A percentile compares a stretch with the other conserved stretches of the same genome.
These are phyloP conservation scores for Aristolochia californica DNA, from an alignment of 164 flowering plant genomes.

Conservation along the genomic window DNA sequence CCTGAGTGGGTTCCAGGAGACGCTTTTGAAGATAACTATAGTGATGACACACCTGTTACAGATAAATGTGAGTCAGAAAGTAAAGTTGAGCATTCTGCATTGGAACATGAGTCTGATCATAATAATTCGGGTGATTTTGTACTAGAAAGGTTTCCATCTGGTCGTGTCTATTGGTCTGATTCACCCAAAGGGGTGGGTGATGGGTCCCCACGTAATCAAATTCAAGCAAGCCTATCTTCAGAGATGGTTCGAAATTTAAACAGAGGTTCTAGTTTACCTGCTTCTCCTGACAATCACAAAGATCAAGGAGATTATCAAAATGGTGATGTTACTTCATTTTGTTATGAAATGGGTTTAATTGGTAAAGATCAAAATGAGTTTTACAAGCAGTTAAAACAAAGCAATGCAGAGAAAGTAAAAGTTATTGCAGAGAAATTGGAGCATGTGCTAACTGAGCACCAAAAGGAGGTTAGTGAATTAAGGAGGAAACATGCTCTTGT, in stretches of 20 bases:
- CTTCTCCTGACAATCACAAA: no score
- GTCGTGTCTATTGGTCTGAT: conserved; percentile 70
- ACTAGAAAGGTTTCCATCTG: conserved; percentile 64
- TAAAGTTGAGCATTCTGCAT: conserved; percentile 24
- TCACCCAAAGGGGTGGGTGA: conserved; percentile 43
- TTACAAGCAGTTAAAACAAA: background rate
- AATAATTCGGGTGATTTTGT: conserved; percentile 19
- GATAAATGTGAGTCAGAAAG: conserved; percentile 20
- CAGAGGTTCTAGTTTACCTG: background rate
- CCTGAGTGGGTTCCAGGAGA: conserved; percentile 57
- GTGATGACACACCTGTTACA: conserved; percentile 12
- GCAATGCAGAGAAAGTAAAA: conserved; percentile 23
- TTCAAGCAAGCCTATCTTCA: conserved; percentile 26
- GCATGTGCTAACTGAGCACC: conserved; percentile 39
- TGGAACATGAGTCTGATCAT: conserved; percentile 15
- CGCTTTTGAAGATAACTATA: conserved; percentile 18
- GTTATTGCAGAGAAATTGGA: conserved; percentile 38
- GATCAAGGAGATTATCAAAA: no score
- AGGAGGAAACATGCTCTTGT: conserved; percentile 45
- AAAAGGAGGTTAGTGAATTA: conserved; percentile 52
- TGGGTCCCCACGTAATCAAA: conserved; percentile 33
- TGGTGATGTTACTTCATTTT: no score
- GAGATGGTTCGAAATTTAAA: background rate
- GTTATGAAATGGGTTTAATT: no score
- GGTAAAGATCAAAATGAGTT: no score